Evolutionary conservation across 371 early-diverging fungal species (phyloP).

Genomic region (Mucor velutinosus): DNA sequence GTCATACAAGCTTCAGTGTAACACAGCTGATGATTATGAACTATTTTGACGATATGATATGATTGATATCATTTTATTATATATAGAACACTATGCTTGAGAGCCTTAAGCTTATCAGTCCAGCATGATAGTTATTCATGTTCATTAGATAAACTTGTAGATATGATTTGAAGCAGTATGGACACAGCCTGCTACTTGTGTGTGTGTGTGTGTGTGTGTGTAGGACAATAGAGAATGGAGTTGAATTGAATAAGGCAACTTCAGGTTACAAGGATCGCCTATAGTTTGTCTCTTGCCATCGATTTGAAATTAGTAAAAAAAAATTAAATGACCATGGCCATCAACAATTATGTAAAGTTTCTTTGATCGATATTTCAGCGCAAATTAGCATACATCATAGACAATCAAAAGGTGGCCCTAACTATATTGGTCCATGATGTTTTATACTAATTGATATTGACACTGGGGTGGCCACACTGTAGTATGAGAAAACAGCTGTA

Average conservation of each 20-base stretch:
- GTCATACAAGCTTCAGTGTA: background rate
- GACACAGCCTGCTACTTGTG: too few species aligned
- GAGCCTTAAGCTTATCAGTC: too few species aligned
- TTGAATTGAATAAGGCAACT: background rate
- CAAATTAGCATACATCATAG: too few species aligned
- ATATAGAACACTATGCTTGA: background rate
- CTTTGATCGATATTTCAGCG: background rate
- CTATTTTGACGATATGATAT: background rate
- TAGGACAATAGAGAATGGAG: background rate
- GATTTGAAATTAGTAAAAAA: background rate
- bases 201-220: too few species aligned
- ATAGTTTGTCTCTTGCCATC: background rate
- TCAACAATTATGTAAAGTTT: background rate
- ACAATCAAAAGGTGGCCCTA: background rate
- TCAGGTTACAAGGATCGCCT: background rate
- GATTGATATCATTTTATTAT: background rate
- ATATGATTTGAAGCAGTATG: too few species aligned
- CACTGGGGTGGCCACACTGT: too few species aligned
- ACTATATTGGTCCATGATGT: conserved; percentile 11
- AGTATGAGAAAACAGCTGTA: background rate
- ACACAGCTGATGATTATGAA: background rate
- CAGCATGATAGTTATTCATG: too few species aligned
- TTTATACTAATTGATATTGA: background rate
- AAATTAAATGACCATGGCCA: background rate
- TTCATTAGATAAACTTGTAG: too few species aligned